These are phyloP conservation scores for Avena atlantica DNA, from an alignment of 176 grass and related monocot species.

Conservation along the genomic window DNA sequence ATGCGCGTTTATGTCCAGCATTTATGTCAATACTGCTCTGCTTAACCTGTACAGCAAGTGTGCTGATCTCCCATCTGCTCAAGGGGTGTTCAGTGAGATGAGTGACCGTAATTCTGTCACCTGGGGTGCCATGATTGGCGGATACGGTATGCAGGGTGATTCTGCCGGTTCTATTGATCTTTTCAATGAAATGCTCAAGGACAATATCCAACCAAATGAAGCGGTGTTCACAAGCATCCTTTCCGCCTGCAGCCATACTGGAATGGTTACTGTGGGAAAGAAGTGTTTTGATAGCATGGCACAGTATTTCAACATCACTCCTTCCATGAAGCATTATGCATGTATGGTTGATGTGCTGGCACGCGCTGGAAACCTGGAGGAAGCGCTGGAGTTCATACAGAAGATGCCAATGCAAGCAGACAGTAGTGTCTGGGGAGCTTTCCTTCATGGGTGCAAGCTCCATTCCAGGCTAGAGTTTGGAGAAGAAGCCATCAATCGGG, in stretches of 20 bases:
- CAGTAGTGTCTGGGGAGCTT: slow-evolving; percentile 65
- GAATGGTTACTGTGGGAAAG: slow-evolving; percentile 61
- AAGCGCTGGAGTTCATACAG: slow-evolving; percentile 69
- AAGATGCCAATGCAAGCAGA: slow-evolving; percentile 65
- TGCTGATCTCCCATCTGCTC: slow-evolving; percentile 60
- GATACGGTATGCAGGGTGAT: slow-evolving; percentile 78
- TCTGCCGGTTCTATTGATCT: slow-evolving; percentile 58
- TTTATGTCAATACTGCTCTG: slow-evolving; percentile 68
- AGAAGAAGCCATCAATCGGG: slow-evolving; percentile 62
- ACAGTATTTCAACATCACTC: slow-evolving; percentile 56
- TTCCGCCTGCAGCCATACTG: slow-evolving; percentile 71
- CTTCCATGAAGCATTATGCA: slow-evolving; percentile 74
- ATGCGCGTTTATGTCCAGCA: slow-evolving; percentile 50
- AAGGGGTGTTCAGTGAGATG: slow-evolving; percentile 60
- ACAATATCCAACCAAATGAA: slow-evolving; percentile 65
- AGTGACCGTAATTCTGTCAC: slow-evolving; percentile 59
- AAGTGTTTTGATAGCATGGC: slow-evolving; percentile 66
- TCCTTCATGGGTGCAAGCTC: slow-evolving; percentile 71
- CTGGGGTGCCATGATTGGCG: slow-evolving; percentile 76
- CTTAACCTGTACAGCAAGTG: slow-evolving; percentile 78
- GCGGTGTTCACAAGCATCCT: slow-evolving; percentile 70
- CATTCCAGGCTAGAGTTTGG: slow-evolving; percentile 76
- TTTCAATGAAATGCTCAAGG: slow-evolving; percentile 66
- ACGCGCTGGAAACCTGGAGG: slow-evolving; percentile 61
- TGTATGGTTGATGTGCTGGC: slow-evolving; percentile 80